Conservation (phyloP, 352 stramenopile species). For the Albugo candida region DNA sequence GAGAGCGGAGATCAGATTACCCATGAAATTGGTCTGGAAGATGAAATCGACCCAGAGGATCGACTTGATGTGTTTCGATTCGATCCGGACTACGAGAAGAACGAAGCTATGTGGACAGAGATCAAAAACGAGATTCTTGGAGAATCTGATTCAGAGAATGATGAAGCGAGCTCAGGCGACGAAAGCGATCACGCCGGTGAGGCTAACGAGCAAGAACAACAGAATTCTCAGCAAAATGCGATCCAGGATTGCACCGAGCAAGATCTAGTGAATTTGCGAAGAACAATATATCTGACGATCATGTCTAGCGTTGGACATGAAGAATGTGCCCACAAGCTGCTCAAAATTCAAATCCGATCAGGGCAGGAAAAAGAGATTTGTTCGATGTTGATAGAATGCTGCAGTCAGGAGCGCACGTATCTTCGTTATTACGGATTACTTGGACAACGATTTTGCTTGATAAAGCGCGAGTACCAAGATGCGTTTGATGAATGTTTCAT, state of each 20-base stretch:
- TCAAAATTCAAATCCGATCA: slow-evolving; percentile 92
- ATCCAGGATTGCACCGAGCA: slow-evolving; percentile 97
- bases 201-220: slow-evolving; percentile 9
- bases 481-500: slow-evolving; percentile 90
- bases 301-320: slow-evolving; percentile 98
- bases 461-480: slow-evolving; percentile 90
- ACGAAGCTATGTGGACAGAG: slow-evolving; percentile 94
- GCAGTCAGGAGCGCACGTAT: slow-evolving; percentile 95
- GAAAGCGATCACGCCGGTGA: slow-evolving; percentile 32
- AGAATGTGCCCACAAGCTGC: slow-evolving; percentile 97
- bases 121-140: slow-evolving; percentile 90
- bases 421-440: slow-evolving; percentile 94
- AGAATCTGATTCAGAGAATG: slow-evolving; percentile 36
- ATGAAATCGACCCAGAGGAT: slow-evolving; percentile 92
- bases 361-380: slow-evolving; percentile 95
- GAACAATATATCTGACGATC: slow-evolving; percentile 99
- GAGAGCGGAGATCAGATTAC: slow-evolving; percentile 98
- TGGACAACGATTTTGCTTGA: slow-evolving; percentile 91
- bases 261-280: slow-evolving; percentile 93
- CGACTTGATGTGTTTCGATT: slow-evolving; percentile 91
- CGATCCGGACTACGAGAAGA: slow-evolving; percentile 90
- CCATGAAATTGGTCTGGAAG: slow-evolving; percentile 92
- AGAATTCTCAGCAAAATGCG: slow-evolving; percentile 10
- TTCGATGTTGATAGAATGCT: slow-evolving; percentile 99
- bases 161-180: slow-evolving; percentile 14